Evolutionary conservation across 305 asterid species (phyloP).

Genomic region (Stenogyne calaminthoides): DNA sequence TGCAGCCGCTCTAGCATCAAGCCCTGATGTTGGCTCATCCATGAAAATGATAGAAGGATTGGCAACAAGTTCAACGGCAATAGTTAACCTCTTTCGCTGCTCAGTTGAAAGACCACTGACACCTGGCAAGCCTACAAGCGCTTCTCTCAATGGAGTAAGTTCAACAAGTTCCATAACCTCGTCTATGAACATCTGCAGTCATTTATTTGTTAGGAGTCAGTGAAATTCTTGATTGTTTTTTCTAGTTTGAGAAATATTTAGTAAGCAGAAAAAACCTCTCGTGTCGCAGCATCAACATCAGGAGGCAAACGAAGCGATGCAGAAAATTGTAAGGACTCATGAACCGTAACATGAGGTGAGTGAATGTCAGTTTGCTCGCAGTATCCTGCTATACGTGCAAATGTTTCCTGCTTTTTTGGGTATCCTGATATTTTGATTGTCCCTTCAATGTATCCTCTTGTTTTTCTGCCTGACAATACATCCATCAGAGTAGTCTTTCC

Average conservation of each 20-base stretch:
- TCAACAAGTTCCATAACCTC: slow-evolving; percentile 89
- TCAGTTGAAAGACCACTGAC: slow-evolving; percentile 86
- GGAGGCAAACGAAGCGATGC: slow-evolving; percentile 88
- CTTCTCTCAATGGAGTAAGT: slow-evolving; percentile 61
- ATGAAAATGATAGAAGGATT: slow-evolving; percentile 91
- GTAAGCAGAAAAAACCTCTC: slow-evolving; percentile 46
- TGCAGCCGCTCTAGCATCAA: slow-evolving; percentile 96
- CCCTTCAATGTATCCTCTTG: slow-evolving; percentile 83
- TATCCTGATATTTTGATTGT: slow-evolving; percentile 74
- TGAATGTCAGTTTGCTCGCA: slow-evolving; percentile 96
- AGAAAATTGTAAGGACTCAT: slow-evolving; percentile 77
- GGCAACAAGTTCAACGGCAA: slow-evolving; percentile 91
- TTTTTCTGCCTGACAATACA: slow-evolving; percentile 85
- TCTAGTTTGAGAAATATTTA: not conserved
- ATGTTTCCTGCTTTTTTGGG: slow-evolving; percentile 85
- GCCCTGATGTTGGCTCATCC: slow-evolving; percentile 98
- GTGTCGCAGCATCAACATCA: slow-evolving; percentile 55
- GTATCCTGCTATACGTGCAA: slow-evolving; percentile 92
- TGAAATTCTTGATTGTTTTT: not conserved
- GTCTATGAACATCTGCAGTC: slow-evolving; percentile 71
- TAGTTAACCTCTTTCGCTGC: slow-evolving; percentile 83
- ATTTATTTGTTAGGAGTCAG: not conserved
- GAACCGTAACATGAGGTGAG: slow-evolving; percentile 71
- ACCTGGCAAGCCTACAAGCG: slow-evolving; percentile 89
- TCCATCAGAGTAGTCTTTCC: slow-evolving; percentile 95